These are phyloP conservation scores for Annulohypoxylon stygium DNA, from an alignment of 495 filamentous ascomycete species.

Conservation along the genomic window DNA sequence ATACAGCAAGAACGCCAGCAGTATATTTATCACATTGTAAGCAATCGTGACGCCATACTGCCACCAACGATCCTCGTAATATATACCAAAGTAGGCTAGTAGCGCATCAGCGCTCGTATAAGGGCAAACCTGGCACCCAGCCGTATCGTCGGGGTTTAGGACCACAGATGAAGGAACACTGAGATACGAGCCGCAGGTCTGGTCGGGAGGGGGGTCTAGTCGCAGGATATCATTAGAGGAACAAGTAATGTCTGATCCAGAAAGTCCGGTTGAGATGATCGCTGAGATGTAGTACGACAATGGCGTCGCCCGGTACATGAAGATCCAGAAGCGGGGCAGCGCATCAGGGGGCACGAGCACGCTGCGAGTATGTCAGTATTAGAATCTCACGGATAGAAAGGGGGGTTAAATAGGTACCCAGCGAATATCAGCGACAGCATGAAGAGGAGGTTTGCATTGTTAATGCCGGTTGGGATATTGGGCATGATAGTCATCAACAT, in stretches of 20 bases:
- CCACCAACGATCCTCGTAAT: neutral
- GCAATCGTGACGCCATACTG: neutral
- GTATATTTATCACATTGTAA: neutral
- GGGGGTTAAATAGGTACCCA: constrained; percentile 23
- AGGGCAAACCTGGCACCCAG: neutral
- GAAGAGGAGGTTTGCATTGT: constrained; percentile 51
- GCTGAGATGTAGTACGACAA: constrained; percentile 59
- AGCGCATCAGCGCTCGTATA: neutral
- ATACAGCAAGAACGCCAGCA: neutral
- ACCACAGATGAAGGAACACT: neutral
- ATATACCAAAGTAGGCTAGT: neutral
- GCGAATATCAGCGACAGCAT: constrained; percentile 69
- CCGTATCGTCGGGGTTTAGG: neutral
- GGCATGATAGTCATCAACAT: constrained; percentile 53
- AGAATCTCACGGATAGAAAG: neutral
- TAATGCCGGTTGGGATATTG: neutral
- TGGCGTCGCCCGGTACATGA: constrained; percentile 74
- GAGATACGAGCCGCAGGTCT: constrained; percentile 1
- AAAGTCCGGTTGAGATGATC: neutral
- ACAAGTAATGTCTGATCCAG: neutral
- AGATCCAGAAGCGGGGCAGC: constrained; percentile 74
- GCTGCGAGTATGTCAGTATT: neutral
- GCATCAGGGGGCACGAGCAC: constrained; percentile 52
- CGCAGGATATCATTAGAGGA: neutral
- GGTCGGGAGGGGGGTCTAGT: neutral